phyloP scores from a whole-genome alignment of 163 green algal species.

The Scenedesmus sp. region DNA sequence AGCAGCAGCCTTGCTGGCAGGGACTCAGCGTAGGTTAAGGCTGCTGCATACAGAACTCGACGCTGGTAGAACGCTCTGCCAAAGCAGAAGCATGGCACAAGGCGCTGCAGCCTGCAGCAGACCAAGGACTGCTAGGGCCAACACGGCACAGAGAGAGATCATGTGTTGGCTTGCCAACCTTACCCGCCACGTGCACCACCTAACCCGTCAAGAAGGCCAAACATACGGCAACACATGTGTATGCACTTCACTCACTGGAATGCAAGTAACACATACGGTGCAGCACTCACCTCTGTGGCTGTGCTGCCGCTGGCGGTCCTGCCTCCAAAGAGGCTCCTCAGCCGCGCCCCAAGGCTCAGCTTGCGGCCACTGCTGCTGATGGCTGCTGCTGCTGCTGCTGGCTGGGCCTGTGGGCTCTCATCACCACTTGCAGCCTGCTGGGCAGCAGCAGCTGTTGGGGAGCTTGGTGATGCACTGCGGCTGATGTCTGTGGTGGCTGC shows the following conservation, averaged over 20 bases:
- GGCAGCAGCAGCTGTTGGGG: background rate
- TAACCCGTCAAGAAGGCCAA: background rate
- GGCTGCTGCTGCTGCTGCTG: constrained; percentile 4
- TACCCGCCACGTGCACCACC: no score
- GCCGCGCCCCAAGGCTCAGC: background rate
- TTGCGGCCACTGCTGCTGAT: background rate
- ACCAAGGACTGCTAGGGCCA: no score
- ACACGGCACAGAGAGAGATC: no score
- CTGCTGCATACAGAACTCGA: no score
- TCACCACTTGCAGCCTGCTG: background rate
- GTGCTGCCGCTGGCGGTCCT: background rate
- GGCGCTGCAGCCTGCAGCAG: no score
- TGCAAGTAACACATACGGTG: background rate
- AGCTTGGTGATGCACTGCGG: background rate
- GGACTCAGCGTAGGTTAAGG: no score
- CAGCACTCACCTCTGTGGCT: background rate
- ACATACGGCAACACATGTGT: background rate
- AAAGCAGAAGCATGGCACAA: no score
- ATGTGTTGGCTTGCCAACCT: no score
- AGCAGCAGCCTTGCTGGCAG: no score
- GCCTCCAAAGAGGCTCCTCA: background rate
- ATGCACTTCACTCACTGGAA: background rate
- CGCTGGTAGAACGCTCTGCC: no score
- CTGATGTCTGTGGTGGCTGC: background rate
- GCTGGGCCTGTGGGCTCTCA: background rate